Conservation (phyloP, 2,329 filamentous ascomycete species). For the Didymella segeticola region DNA sequence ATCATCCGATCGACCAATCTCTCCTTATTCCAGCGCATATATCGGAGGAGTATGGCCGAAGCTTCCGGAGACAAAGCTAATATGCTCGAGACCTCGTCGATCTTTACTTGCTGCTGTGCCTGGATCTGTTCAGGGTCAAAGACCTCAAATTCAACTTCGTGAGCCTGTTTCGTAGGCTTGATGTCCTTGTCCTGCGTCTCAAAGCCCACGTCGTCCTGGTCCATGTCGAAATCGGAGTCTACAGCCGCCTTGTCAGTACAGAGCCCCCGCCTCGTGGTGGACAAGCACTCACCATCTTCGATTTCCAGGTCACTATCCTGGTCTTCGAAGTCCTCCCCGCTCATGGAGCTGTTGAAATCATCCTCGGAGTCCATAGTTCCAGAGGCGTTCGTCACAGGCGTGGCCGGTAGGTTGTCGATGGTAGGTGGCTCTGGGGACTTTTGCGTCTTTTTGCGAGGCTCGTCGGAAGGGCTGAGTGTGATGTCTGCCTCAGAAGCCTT, state of each 20-base stretch:
- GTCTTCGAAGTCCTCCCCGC: constrained; percentile 77
- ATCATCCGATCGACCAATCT: constrained; percentile 94
- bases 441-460: constrained; percentile 40
- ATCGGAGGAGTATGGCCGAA: constrained; percentile 84
- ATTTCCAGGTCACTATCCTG: constrained; percentile 73
- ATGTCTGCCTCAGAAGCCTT: constrained; percentile 48
- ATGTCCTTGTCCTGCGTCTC: constrained; percentile 72
- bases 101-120: constrained; percentile 81
- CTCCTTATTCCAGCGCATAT: constrained; percentile 96
- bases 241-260: constrained; percentile 22
- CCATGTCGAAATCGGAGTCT: constrained; percentile 62
- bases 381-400: constrained; percentile 44
- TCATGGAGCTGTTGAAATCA: constrained; percentile 85
- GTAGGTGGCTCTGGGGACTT: constrained; percentile 25
- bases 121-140: constrained; percentile 82
- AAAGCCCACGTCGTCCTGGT: constrained; percentile 68
- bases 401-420: constrained; percentile 37
- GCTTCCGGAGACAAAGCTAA: constrained; percentile 88
- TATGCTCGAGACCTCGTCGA: constrained; percentile 90
- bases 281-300: constrained; percentile 48
- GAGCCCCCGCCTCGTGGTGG: not conserved
- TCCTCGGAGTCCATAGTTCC: constrained; percentile 92
- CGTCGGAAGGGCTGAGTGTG: constrained; percentile 33
- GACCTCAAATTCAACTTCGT: constrained; percentile 85
- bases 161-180: constrained; percentile 75